Conservation (phyloP, 2,329 filamentous ascomycete species). For the Bertia moriformis region DNA sequence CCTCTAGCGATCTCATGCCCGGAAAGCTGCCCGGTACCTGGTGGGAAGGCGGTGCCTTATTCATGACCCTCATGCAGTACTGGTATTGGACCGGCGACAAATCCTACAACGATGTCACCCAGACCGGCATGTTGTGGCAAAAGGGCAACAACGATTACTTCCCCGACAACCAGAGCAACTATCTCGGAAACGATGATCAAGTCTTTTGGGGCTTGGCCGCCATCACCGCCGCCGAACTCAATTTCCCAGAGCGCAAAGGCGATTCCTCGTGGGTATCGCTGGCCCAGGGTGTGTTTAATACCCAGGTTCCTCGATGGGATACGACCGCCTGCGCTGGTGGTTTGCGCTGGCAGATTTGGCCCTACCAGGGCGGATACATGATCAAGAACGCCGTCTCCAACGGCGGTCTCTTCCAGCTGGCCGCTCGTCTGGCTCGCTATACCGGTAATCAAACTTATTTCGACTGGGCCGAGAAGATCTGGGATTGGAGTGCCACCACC, state of each 20-base stretch:
- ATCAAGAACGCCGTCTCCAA: slow-evolving; percentile 32
- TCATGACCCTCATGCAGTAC: slow-evolving; percentile 17
- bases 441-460: slow-evolving; percentile 41
- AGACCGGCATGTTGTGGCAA: slow-evolving; percentile 18
- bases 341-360: slow-evolving; percentile 44
- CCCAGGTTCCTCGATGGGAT: slow-evolving; percentile 37
- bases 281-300: slow-evolving; percentile 37
- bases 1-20: slow-evolving; percentile 2
- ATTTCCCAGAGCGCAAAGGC: slow-evolving; percentile 20
- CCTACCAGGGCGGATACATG: slow-evolving; percentile 39
- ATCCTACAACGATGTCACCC: slow-evolving; percentile 22
- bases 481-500: slow-evolving; percentile 25
- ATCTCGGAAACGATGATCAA: slow-evolving; percentile 29
- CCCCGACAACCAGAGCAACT: slow-evolving; percentile 13
- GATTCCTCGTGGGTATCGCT: slow-evolving; percentile 30
- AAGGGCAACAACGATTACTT: slow-evolving; percentile 18
- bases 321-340: slow-evolving; percentile 33
- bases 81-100: slow-evolving; percentile 28
- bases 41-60: slow-evolving; percentile 18
- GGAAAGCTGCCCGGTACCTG: slow-evolving; percentile 16
- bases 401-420: slow-evolving; percentile 18
- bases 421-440: slow-evolving; percentile 37
- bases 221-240: slow-evolving; percentile 28
- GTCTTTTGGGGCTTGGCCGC: slow-evolving; percentile 32
- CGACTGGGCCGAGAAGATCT: slow-evolving; percentile 39